Percentiles rank a stretch among this genome's conserved stretches.
Conservation (phyloP, 768 basidiomycete genomes). For the Sarcomyxa edulis region DNA sequence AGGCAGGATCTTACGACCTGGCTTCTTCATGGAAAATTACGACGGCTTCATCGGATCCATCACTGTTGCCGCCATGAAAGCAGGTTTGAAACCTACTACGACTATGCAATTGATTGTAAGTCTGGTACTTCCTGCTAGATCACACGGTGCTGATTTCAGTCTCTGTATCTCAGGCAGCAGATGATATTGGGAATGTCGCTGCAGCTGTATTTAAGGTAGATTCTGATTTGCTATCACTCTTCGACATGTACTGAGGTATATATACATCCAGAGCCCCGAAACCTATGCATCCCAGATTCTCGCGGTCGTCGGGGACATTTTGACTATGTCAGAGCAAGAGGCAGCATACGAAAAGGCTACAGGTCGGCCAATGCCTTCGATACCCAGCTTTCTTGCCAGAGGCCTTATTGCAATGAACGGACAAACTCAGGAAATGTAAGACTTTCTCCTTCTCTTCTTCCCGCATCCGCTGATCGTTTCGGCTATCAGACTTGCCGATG, state of each 20-base stretch:
- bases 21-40: slow-evolving; percentile 41
- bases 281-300: slow-evolving; percentile 17
- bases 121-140: background rate
- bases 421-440: slow-evolving; percentile 25
- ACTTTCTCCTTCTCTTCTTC: background rate
- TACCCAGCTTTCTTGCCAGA: slow-evolving; percentile 20
- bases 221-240: background rate
- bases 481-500: slow-evolving; percentile 18
- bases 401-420: slow-evolving; percentile 21
- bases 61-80: slow-evolving; percentile 24
- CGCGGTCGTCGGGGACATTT: slow-evolving; percentile 21
- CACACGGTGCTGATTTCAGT: background rate
- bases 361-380: slow-evolving; percentile 20
- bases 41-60: slow-evolving; percentile 30
- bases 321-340: slow-evolving; percentile 21
- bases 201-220: slow-evolving; percentile 25
- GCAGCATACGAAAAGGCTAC: slow-evolving; percentile 21
- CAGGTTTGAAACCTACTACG: slow-evolving; percentile 26
- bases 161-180: slow-evolving; percentile 17
- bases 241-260: background rate
- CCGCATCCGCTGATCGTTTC: background rate
- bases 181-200: slow-evolving; percentile 29
- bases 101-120: slow-evolving; percentile 29
- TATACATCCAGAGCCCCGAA: slow-evolving; percentile 19
- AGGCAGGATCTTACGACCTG: slow-evolving; percentile 31